Evolutionary conservation across 1,284 basidiomycete species (phyloP), one percentile per base, ranked within the genome.

Genomic region (Cryptococcus maquisensis): DNA sequence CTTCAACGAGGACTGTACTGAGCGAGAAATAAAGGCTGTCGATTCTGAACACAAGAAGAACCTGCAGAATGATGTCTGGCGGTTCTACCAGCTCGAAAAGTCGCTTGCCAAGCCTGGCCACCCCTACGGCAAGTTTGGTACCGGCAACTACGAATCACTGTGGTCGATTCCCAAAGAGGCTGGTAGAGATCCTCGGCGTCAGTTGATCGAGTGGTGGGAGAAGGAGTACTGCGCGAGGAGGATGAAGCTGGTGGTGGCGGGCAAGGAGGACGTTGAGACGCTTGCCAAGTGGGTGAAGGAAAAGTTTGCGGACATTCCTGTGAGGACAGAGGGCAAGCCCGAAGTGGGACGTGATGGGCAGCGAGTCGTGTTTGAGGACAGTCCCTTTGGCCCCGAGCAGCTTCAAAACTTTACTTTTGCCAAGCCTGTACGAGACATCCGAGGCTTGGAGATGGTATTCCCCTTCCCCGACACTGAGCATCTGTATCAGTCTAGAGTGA

Each of bases 1-100:
- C 49, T 98, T 99, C 71, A 79, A 89, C 36, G 72, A 73, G 57
- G 90, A 89, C 16, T 95, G 95, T 73, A 95, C 95, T 0, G 84
- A 88, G 51, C 84, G 96, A 45, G 96, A 99, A 77, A 84, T 98
- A 62, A 93, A 94, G 64, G 96, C 96, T 1, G 96, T 99, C 37
- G 88, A 98, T 72, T 97, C 93, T 1, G 96, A 99, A 73, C 89
- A 98, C 81, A 93, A 92, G 80, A 98, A 98, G 81, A 98, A 98
- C 72, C 82, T 92, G 49, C 95, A 98, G 76, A 81, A 80, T n/a
- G 95, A 98, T 73, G 79, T 87, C 69, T 98, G 94, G 93, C 84
- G 96, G n/a, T 85, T 94, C 53, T 98, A 90, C 78, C 96, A 99
- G 77, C 79, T 98, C 24, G 93, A 92, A 77, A 98, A 99, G 77